These are phyloP conservation scores for Fonsecaea multimorphosa DNA, from an alignment of 2,329 filamentous ascomycete species.

Conservation along the genomic window DNA sequence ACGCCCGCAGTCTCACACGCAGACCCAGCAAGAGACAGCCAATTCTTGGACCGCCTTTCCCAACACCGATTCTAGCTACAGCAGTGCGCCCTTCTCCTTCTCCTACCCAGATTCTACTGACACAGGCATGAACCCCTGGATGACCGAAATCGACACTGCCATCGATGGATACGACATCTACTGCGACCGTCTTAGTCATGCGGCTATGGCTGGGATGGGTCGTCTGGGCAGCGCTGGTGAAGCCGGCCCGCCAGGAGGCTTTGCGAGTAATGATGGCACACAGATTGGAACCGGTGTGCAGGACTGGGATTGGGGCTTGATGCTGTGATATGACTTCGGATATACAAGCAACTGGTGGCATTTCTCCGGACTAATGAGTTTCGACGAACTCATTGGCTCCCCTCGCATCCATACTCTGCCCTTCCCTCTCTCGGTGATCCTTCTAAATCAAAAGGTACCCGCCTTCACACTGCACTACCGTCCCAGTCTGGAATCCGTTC, in stretches of 20 bases:
- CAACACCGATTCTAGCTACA: conserved; percentile 5
- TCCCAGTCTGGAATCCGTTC: conserved; percentile 50
- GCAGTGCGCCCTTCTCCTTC: conserved; percentile 19
- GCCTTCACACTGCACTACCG: conserved; percentile 45
- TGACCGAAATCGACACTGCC: conserved; percentile 33
- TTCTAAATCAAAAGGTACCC: conserved; percentile 43
- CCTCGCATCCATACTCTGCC: neutral
- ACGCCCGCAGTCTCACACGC: neutral
- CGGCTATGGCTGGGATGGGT: conserved; percentile 30
- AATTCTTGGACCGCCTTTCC: conserved; percentile 9
- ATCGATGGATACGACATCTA: conserved; percentile 36
- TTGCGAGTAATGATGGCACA: conserved; percentile 23
- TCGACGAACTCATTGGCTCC: neutral
- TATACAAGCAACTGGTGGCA: neutral
- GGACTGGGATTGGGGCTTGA: conserved; percentile 33
- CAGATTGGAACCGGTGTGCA: conserved; percentile 30
- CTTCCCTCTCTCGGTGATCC: neutral
- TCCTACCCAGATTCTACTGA: conserved; percentile 20
- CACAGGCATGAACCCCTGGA: conserved; percentile 30
- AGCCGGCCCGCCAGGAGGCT: neutral
- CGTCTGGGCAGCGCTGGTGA: neutral
- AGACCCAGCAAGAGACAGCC: conserved; percentile 11
- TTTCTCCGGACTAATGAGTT: neutral
- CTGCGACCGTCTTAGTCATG: conserved; percentile 31
- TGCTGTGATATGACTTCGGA: conserved; percentile 8